Evolutionary conservation across 2,329 filamentous ascomycete species (phyloP), one percentile per base, ranked within the genome.

Genomic region (Colletotrichum australisinense): DNA sequence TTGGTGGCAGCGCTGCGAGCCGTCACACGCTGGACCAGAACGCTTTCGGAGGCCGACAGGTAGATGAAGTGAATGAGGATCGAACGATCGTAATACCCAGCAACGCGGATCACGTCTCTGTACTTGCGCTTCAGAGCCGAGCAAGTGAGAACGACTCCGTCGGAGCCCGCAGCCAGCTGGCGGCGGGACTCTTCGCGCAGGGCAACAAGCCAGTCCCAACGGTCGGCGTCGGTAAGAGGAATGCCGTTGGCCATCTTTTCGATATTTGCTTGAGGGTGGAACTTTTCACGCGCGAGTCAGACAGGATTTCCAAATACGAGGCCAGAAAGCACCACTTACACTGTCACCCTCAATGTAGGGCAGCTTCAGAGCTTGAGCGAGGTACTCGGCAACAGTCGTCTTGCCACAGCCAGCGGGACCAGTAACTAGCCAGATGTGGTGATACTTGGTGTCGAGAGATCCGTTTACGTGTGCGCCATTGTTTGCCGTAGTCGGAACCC

Each of bases 81-180:
- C 67, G 89, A 88, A 67, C 91, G 90, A 76, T 92, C 88, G 82
- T 93, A 93, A 85, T 95, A 95, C 19, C 92, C 91, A 8, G 94
- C 94, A 9, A 95, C 92, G 38, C 94, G 91, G 81, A 97, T 94
- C 75, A 96, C 94, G 79, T 99, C 97, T 78, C 97, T 93, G 87
- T 99, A 99, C 85, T 97, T 98, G 82, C 94, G 94, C 88, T 98
- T 98, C 67, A 99, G 89, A 1, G 96, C 97, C 14, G 95, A 98
- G 88, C 97, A 99, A 66, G 97, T 98, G 74, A 99, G 90, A 63
- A 99, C 94, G n/a, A 98, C 97, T 62, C 95, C 93, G 35, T 88
- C 84, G 22, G 89, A 87, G 49, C 91, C 91, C 62, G 82, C 83
- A 68, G 86, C 84, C 73, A 93, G 86, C 63, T 86, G 86, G 66